Percentiles rank a stretch among this genome's conserved stretches.
Evolutionary conservation across 2,329 filamentous ascomycete species (phyloP).

Genomic region (Fusarium domesticum): DNA sequence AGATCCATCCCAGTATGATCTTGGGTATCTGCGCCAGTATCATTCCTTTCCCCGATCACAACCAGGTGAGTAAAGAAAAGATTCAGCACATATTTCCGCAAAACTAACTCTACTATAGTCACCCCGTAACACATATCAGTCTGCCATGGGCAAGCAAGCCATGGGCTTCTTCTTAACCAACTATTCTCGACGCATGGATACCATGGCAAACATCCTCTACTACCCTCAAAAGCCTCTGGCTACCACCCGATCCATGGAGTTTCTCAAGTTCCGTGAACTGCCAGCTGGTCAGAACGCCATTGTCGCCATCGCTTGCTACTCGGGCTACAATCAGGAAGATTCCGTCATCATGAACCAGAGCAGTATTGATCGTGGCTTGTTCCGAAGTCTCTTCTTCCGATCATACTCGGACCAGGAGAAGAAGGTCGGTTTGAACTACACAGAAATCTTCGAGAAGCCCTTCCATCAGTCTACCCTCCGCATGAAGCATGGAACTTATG

Average conservation of each 20-base stretch:
- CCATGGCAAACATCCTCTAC: slow-evolving; percentile 98
- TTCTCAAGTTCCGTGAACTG: slow-evolving; percentile 94
- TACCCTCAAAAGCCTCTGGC: slow-evolving; percentile 97
- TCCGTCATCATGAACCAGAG: slow-evolving; percentile 99
- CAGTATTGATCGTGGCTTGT: slow-evolving; percentile 94
- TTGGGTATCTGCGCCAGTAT: slow-evolving; percentile 97
- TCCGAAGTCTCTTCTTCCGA: slow-evolving; percentile 96
- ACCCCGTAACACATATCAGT: slow-evolving; percentile 98
- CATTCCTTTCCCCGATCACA: slow-evolving; percentile 99
- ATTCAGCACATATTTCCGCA: not conserved
- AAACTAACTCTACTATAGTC: slow-evolving; percentile 54
- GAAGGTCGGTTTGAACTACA: slow-evolving; percentile 86
- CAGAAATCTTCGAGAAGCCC: slow-evolving; percentile 95
- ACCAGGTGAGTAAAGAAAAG: slow-evolving; percentile 59
- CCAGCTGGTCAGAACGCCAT: slow-evolving; percentile 98
- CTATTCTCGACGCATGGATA: slow-evolving; percentile 96
- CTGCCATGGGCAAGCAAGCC: slow-evolving; percentile 99
- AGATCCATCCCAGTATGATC: slow-evolving; percentile 99
- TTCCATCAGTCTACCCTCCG: slow-evolving; percentile 83
- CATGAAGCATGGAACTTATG: slow-evolving; percentile 91
- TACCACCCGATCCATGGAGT: slow-evolving; percentile 97
- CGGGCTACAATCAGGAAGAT: slow-evolving; percentile 99
- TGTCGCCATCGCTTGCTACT: slow-evolving; percentile 95
- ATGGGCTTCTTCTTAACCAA: slow-evolving; percentile 99
- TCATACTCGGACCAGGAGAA: slow-evolving; percentile 98